Evolutionary conservation across 257 asterid species (phyloP), one percentile per base, ranked within the genome.

Genomic region (Lycium ferocissimum): DNA sequence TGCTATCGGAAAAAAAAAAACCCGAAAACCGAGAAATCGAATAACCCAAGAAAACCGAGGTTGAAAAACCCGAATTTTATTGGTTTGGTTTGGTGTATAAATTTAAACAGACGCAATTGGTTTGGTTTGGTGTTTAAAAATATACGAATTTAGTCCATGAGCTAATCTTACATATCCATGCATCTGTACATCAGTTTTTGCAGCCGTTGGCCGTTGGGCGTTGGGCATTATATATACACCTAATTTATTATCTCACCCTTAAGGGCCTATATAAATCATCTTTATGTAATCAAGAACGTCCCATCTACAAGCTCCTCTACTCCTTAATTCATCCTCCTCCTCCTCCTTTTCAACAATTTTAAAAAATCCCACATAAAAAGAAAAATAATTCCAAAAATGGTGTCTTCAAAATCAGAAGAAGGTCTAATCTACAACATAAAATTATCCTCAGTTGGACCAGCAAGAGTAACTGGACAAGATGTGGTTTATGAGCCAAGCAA

Each of bases 381-480:
- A 67, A 33, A 4, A 33, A 5, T 11, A 5, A 66, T 35, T 15
- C 18, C 11, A 20, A 13, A 75, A 73, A 89, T 93, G 95, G 94
- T 85, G 13, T 85, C 93, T 66, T 83, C 94, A 43, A 61, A 82
- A 22, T 86, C 72, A 86, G 90, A 57, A 9, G 81, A 83, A 6
- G 89, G 88, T 62, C 89, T 94, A 3, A 63, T 96, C 88, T 59
- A 90, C 93, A 88, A 84, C 92, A 49, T 88, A 2, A 96, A 87
- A 53, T 72, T 96, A 3, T 94, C 99, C 2, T 92, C 99, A 0
- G 92, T 96, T 80, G 98, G 99, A 56, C 98, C 99, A 67, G 98
- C 93, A 0, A 35, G 88, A 4, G 92, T 87, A 0, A 89, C 95
- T 35, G 92, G 87, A 8, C 84, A 88, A 51, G 92, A 93, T 58